Evolutionary conservation across 768 basidiomycete genomes (phyloP), one percentile per base, ranked within the genome.

Genomic region (Tylopilus plumbeoviolaceoides): DNA sequence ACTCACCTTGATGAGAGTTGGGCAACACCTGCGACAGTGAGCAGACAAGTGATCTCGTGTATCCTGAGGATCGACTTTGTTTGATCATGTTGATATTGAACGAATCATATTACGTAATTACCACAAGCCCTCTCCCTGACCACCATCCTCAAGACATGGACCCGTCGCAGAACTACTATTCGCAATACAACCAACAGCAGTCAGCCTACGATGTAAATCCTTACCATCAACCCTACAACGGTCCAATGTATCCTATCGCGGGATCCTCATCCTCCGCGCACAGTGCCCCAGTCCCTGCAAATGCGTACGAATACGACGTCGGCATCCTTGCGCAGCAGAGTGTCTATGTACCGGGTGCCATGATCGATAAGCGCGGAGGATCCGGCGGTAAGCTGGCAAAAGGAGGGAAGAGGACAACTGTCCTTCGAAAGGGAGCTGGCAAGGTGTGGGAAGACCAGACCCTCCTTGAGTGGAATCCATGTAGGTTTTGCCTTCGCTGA

Each of bases 361-460:
- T 89, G 81, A 87, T 89, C 43, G 91, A 92, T 64, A 91, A 91
- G 65, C 82, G 87, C 44, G 88, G 91, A 28, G 89, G 90, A 11
- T 81, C 90, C 3, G 89, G 89, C 44, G 89, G 90, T 4, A 91
- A 90, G 68, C 73, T 91, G 43, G 87, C 87, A 0, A 93, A 92
- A 68, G 91, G 91, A 45, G 89, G 90, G 39, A 97, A 98, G 73
- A 76, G 95, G 55, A 87, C 84, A 44, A 99, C 97, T 4, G 97
- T 99, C 10, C 72, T 99, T 44, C 79, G 97, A 48, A 98, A 98
- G 71, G 95, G 95, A 6, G 95, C 81, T 49, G 97, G 97, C 31
- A 95, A 93, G 73, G 86, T 91, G 21, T 99, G 97, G 97, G 97
- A 99, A 70, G 97, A 99, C 68, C 92, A 92, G 72, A 97, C 93